Conservation (phyloP, 2,329 filamentous ascomycete species). For the Fusarium musae region DNA sequence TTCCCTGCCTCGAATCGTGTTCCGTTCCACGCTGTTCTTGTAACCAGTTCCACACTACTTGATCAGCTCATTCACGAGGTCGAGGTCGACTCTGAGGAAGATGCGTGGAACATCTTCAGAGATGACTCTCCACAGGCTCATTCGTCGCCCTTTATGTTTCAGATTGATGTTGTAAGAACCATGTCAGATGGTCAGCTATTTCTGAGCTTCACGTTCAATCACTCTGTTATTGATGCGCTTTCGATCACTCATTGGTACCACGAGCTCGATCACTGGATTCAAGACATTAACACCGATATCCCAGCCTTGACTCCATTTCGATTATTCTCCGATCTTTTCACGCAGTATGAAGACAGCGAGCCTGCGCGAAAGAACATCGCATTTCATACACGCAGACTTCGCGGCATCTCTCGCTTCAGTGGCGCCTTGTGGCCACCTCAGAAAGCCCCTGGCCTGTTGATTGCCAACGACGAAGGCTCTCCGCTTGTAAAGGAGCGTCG, state of each 20-base stretch:
- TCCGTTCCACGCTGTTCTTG: constrained; percentile 47
- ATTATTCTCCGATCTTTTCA: constrained; percentile 48
- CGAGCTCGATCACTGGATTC: constrained; percentile 48
- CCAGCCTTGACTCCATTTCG: constrained; percentile 45
- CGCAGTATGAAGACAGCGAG: constrained; percentile 45
- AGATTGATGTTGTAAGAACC: constrained; percentile 41
- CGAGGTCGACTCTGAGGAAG: constrained; percentile 34
- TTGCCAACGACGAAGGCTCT: constrained; percentile 45
- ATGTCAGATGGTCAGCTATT: constrained; percentile 25
- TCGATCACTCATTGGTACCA: constrained; percentile 48
- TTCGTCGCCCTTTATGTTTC: constrained; percentile 48
- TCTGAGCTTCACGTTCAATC: constrained; percentile 49
- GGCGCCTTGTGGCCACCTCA: constrained; percentile 49
- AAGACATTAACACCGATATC: constrained; percentile 23
- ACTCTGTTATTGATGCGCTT: constrained; percentile 51
- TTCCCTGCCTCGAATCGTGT: constrained; percentile 25
- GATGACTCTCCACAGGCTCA: constrained; percentile 31
- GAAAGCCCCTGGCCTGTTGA: constrained; percentile 50
- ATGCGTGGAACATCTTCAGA: constrained; percentile 35
- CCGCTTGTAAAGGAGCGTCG: constrained; percentile 30
- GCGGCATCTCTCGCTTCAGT: constrained; percentile 50
- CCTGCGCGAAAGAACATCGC: constrained; percentile 44
- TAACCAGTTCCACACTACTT: constrained; percentile 36
- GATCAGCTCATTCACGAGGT: constrained; percentile 41
- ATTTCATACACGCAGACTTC: constrained; percentile 47